Base-by-base conservation (phyloP, 2,329 filamentous ascomycete species). In the Penicillium sp. region DNA sequence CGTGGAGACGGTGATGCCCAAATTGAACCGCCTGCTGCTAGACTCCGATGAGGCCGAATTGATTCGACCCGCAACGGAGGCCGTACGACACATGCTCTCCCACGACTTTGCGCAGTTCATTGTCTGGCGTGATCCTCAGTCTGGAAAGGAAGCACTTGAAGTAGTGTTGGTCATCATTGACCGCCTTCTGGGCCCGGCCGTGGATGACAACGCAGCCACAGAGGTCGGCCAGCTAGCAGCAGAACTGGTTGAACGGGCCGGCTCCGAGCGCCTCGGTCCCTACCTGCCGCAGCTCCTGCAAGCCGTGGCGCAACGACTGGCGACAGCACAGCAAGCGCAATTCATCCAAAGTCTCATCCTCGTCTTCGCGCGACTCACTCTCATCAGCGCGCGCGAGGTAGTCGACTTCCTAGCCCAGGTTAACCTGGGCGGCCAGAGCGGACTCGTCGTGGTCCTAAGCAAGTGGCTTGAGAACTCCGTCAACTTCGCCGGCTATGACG, bases 391-490 rank as follows among this genome's bases (percentile, higher is more conserved):
- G 10, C 85, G 86, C 25, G 94, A 97, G 67, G 92, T 99, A 2
- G 88, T 97, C 15, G 88, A 94, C 54, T 99, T 99, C 78, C 81
- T 99, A 33, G 88, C 88, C 59, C 87, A 91, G 68, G 88, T 96
- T 60, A 84, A 91, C 65, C 89, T 97, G 63, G 85, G 86, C 47
- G 87, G 87, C 10, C 67, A 74, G 58, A 95, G 83, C 68, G 94
- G 92, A n/a, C 79, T 99, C 8, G 86, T 92, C 62, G 87, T 97
- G 25, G 94, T 99, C 4, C 79, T 97, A 64, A 84, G 87, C 75
- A 97, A 97, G 76, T 99, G 94, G 94, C 81, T 99, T 1, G 94
- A 97, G 78, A 96, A 97, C 75, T 96, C 92, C 4, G 85, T 96
- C 74, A 96, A 89, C 74, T 99, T 99, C 76, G 92, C 92, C n/a